A percentile compares a stretch with the other conserved stretches of the same genome.
These are phyloP conservation scores for Starmerella ratchasimensis DNA, from an alignment of 805 yeast species.

Conservation along the genomic window DNA sequence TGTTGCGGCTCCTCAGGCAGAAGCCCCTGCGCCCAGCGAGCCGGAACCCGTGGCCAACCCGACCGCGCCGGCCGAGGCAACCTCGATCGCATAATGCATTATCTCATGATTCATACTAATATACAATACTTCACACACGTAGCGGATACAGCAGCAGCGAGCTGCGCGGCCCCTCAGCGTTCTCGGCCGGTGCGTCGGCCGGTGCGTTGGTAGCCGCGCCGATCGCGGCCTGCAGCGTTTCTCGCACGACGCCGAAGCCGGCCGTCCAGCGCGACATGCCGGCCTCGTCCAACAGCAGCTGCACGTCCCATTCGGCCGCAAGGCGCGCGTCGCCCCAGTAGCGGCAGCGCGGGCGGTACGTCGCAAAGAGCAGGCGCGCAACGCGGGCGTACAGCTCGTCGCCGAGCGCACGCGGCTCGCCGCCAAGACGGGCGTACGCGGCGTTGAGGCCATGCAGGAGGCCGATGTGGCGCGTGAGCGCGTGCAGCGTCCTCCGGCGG, in stretches of 20 bases:
- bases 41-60: too few species aligned
- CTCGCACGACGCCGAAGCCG: constrained; percentile 6
- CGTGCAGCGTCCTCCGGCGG: too few species aligned
- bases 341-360: not conserved
- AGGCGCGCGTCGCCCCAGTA: not conserved
- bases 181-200: not conserved
- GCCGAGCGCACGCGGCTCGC: constrained; percentile 1
- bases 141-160: constrained; percentile 2
- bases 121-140: too few species aligned
- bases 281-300: constrained; percentile 6
- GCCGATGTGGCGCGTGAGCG: not conserved
- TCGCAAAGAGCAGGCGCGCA: constrained; percentile 1
- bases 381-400: constrained; percentile 2
- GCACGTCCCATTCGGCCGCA: constrained; percentile 4
- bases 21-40: too few species aligned
- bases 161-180: not conserved
- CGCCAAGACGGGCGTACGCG: constrained; percentile 4
- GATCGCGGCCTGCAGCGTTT: not conserved
- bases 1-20: too few species aligned
- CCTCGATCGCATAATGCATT: too few species aligned
- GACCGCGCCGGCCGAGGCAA: too few species aligned
- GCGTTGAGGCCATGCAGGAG: constrained; percentile 1
- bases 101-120: too few species aligned
- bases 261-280: constrained; percentile 6
- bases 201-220: not conserved